Conservation (phyloP, 192 early-diverging fungal species). For the Podila clonocystis region DNA sequence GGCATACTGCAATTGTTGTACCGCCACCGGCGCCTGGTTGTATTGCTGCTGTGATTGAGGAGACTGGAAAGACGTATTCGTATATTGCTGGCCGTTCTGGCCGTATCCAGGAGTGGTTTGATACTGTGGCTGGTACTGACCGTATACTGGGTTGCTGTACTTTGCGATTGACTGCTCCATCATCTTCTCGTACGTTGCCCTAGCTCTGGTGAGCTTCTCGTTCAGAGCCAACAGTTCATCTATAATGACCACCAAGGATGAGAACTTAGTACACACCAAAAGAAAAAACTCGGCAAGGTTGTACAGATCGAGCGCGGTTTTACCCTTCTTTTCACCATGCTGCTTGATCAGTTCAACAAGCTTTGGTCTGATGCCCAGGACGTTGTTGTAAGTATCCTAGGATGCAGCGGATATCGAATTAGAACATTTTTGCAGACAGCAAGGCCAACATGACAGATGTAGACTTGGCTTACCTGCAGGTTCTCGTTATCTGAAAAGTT, state of each 20-base stretch:
- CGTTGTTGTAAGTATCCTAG: slow-evolving; percentile 75
- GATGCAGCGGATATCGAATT: neutral
- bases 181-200: slow-evolving; percentile 77
- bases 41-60: slow-evolving; percentile 8
- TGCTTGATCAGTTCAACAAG: slow-evolving; percentile 87
- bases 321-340: slow-evolving; percentile 86
- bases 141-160: slow-evolving; percentile 54
- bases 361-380: slow-evolving; percentile 86
- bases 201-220: slow-evolving; percentile 77
- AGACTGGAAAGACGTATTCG: slow-evolving; percentile 22
- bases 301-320: neutral
- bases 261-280: slow-evolving; percentile 5
- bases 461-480: slow-evolving; percentile 69
- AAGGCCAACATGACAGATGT: neutral
- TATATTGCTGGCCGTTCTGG: slow-evolving; percentile 19
- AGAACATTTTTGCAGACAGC: neutral
- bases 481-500: slow-evolving; percentile 90
- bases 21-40: neutral
- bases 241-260: slow-evolving; percentile 15
- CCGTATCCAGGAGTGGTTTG: slow-evolving; percentile 9
- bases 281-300: neutral
- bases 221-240: slow-evolving; percentile 79
- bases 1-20: slow-evolving; percentile 23
- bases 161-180: slow-evolving; percentile 72
- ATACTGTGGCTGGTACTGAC: slow-evolving; percentile 32